Base-by-base conservation (phyloP, 2,329 filamentous ascomycete species). In the Aspergillus flavus region DNA sequence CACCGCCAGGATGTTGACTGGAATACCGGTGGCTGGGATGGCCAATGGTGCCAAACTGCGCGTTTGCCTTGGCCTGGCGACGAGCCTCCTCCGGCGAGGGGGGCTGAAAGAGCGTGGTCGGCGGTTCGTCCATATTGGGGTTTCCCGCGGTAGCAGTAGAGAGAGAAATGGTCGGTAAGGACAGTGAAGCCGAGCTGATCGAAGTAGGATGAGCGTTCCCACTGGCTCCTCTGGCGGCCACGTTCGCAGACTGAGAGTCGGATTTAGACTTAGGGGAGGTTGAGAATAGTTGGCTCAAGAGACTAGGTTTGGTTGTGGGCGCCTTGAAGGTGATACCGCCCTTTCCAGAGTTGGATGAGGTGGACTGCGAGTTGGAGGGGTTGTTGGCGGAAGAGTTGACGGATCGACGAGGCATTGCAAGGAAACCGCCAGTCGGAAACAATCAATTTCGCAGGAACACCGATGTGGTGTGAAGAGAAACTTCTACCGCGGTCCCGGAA, bases 91-190 rank as follows among this genome's bases (percentile, higher is more conserved):
- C 91, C n/a, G 89, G 90, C 9, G 92, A 91, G 62, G 92, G 91
- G 34, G 95, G 93, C 74, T 94, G 88, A 80, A 97, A 97, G 57
- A 98, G 87, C 10, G 89, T 96, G 57, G 91, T 91, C 16, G 90
- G 84, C 56, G 89, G 84, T 71, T 91, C 86, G 71, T 96, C 91
- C 77, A 87, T 87, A 72, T 86, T 89, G 76, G 88, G 86, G 79
- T 84, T 95, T 71, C 92, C 91, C 66, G 88, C 90, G 34, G 89
- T 91, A 57, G 92, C 92, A 48, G 93, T 93, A 14, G 94, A 97
- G 62, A 98, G 85, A 48, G 93, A 97, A 74, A 98, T 97, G 59
- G 91, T 94, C 45, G 94, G 94, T 72, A 97, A 83, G 55, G 92
- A 91, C 67, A 94, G 82, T 63, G 91, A 89, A 48, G 93, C 85